phyloP scores from a whole-genome alignment of 192 early-diverging fungal species.

The Mortierella claussenii region DNA sequence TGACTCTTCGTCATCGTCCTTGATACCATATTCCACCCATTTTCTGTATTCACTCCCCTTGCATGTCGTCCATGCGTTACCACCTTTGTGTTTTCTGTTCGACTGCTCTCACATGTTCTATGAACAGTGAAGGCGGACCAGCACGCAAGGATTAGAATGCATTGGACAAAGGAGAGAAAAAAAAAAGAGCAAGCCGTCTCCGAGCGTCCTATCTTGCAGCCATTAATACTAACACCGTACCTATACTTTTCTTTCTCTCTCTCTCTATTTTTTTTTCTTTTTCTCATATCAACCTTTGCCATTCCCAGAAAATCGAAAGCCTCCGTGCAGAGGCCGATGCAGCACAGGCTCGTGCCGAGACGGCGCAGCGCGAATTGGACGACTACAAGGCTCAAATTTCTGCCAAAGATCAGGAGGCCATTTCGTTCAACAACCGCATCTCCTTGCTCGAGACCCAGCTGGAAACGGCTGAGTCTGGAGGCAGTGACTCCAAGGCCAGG shows the following conservation, averaged over 20 bases:
- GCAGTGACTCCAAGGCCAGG: conserved; percentile 70
- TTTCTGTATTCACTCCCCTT: too few relatives aligned
- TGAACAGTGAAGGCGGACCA: too few relatives aligned
- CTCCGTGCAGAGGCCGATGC: conserved; percentile 77
- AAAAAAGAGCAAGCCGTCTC: too few relatives aligned
- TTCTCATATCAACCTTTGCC: not conserved
- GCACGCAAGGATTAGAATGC: too few relatives aligned
- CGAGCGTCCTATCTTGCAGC: too few relatives aligned
- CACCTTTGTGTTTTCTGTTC: too few relatives aligned
- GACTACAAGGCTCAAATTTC: conserved; percentile 64
- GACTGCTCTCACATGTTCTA: too few relatives aligned
- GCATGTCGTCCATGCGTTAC: too few relatives aligned
- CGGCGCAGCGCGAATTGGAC: conserved; percentile 71
- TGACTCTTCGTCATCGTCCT: too few relatives aligned
- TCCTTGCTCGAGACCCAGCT: conserved; percentile 68
- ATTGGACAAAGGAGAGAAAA: too few relatives aligned
- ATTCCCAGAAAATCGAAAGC: conserved; percentile 71
- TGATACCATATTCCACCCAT: too few relatives aligned
- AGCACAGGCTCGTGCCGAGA: conserved; percentile 68
- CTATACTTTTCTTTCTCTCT: not conserved
- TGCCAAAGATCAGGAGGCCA: conserved; percentile 77
- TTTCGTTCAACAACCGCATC: conserved; percentile 72
- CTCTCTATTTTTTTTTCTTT: not conserved
- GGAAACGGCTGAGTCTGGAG: conserved; percentile 66
- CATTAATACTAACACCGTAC: too few relatives aligned